Conservation (phyloP, 2,329 filamentous ascomycete species). For the Penicillium nordicum region DNA sequence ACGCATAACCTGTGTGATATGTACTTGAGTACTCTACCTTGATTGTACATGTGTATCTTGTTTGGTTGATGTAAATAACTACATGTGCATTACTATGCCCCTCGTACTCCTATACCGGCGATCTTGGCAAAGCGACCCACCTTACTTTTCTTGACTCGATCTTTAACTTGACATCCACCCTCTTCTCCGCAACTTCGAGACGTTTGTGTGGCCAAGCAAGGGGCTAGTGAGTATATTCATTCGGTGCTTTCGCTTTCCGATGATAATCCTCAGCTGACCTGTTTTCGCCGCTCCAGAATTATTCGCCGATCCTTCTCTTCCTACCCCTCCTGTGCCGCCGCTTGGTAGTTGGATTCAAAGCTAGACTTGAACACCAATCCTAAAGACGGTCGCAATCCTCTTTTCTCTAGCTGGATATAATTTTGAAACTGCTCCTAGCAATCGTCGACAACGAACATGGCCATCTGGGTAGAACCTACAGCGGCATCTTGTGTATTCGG, state of each 20-base stretch:
- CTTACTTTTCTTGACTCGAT: not conserved
- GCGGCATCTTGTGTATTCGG: slow-evolving; percentile 17
- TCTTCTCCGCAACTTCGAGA: slow-evolving; percentile 10
- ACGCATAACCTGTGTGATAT: not conserved
- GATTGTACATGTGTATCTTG: not conserved
- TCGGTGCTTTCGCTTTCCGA: not conserved
- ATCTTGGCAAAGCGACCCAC: slow-evolving; percentile 8
- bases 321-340: slow-evolving; percentile 10
- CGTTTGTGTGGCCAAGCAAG: slow-evolving; percentile 8
- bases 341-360: not conserved
- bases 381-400: not conserved
- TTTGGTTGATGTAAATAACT: not conserved
- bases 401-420: not conserved
- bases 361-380: not conserved
- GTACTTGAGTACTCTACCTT: not conserved
- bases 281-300: not conserved
- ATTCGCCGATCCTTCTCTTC: slow-evolving; percentile 1
- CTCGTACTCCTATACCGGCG: not conserved
- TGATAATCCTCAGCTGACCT: slow-evolving; percentile 7
- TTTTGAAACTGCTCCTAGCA: not conserved
- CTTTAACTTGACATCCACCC: slow-evolving; percentile 3
- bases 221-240: slow-evolving; percentile 3
- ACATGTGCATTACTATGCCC: not conserved
- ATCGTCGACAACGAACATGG: slow-evolving; percentile 20
- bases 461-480: slow-evolving; percentile 17